Percentiles rank a stretch among this genome's conserved stretches.
Evolutionary conservation across 768 basidiomycete genomes (phyloP).

Genomic region (Guyanaporus albipodus): DNA sequence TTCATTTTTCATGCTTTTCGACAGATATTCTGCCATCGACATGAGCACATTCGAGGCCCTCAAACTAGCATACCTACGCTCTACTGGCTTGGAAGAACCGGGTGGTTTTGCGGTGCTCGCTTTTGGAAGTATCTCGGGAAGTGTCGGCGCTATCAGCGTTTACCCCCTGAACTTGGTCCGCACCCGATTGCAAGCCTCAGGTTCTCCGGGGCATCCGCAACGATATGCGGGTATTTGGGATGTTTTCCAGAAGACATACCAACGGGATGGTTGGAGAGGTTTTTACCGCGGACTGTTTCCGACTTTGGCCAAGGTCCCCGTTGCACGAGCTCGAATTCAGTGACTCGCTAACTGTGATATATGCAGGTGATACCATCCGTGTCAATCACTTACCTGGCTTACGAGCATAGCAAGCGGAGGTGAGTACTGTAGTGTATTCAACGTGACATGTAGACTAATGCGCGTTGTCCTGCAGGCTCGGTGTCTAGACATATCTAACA

Average conservation of each 20-base stretch:
- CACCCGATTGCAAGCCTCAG: conserved; percentile 93
- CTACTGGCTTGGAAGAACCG: conserved; percentile 85
- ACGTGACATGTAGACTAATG: conserved; percentile 1
- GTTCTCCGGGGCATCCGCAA: conserved; percentile 92
- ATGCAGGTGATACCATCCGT: conserved; percentile 88
- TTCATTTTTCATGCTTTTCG: conserved; percentile 2
- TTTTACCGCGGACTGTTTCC: conserved; percentile 93
- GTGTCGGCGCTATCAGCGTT: conserved; percentile 89
- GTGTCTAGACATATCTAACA: conserved; percentile 43
- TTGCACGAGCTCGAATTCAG: not conserved
- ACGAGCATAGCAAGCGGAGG: conserved; percentile 83
- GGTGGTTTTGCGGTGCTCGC: conserved; percentile 82
- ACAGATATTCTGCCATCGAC: conserved; percentile 89
- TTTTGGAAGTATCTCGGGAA: conserved; percentile 91
- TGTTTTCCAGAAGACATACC: conserved; percentile 75
- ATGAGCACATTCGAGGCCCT: conserved; percentile 97
- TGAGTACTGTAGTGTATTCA: conserved; percentile 29
- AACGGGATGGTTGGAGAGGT: conserved; percentile 86
- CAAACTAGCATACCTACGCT: conserved; percentile 84
- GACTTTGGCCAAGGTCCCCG: conserved; percentile 79
- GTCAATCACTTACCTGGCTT: conserved; percentile 95
- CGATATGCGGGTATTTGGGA: conserved; percentile 86
- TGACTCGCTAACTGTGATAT: conserved; percentile 7
- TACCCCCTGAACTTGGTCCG: conserved; percentile 91
- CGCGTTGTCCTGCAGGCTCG: conserved; percentile 43